Conservation (phyloP, 257 asterid genomes). For the Scutellaria barbata region DNA sequence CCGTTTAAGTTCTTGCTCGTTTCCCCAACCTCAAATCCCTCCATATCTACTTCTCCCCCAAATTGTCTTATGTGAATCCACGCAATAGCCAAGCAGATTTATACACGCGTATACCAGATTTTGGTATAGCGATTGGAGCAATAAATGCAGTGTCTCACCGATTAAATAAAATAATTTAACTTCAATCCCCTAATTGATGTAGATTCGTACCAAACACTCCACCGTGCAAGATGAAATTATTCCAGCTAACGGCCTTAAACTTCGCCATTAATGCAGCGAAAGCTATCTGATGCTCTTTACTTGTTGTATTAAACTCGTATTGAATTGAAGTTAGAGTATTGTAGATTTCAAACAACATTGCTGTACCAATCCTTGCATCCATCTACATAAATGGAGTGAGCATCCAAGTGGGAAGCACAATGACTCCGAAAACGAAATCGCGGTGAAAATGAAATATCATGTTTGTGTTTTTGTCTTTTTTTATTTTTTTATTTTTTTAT, state of each 20-base stretch:
- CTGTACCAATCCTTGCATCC: no score
- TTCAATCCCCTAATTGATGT: not conserved
- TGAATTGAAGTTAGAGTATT: no score
- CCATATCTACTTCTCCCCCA: slow-evolving; percentile 33
- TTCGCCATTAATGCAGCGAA: not conserved
- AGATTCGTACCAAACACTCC: slow-evolving; percentile 9
- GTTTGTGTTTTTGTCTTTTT: no score
- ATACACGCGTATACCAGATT: not conserved
- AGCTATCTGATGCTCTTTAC: not conserved
- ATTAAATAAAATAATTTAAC: not conserved
- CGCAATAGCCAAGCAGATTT: not conserved
- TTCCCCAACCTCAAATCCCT: slow-evolving; percentile 35
- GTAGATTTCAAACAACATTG: no score
- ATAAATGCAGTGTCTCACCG: slow-evolving; percentile 4
- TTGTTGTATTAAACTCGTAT: no score
- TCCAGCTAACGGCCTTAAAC: not conserved
- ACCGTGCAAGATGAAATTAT: not conserved
- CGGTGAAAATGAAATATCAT: no score
- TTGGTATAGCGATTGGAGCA: not conserved
- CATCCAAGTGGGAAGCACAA: no score
- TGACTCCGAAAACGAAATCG: no score
- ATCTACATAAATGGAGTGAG: no score
- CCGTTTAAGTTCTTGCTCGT: slow-evolving; percentile 39
- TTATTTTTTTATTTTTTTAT: no score
- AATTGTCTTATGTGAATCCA: not conserved